Evolutionary conservation across 2,329 filamentous ascomycete genomes (phyloP).

Genomic region (Venturia oleaginea): DNA sequence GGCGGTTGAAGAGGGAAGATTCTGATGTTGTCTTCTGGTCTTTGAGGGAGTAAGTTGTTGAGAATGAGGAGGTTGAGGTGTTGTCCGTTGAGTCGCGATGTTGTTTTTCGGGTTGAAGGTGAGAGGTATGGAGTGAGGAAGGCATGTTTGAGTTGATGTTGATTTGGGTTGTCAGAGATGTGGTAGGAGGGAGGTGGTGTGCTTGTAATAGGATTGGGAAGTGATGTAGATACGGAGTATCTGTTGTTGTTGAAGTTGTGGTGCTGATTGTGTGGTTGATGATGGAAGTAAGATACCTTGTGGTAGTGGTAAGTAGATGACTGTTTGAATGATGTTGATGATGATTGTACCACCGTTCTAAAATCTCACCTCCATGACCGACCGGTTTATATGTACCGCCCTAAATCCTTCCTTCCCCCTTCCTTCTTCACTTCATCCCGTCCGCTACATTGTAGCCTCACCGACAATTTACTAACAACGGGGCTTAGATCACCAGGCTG

Average conservation of each 20-base stretch:
- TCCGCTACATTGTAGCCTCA: not conserved
- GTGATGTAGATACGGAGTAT: no score
- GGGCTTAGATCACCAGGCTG: not conserved
- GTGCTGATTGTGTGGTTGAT: no score
- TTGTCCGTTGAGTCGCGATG: not conserved
- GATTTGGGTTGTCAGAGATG: not conserved
- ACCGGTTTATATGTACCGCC: not conserved
- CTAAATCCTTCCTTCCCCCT: not conserved
- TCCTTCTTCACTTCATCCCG: no score
- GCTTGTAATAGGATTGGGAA: not conserved
- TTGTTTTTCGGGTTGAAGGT: not conserved
- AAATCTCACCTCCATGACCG: not conserved
- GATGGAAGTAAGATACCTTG: no score
- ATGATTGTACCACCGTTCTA: not conserved
- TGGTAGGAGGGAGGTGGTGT: not conserved
- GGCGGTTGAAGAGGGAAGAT: not conserved
- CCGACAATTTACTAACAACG: not conserved
- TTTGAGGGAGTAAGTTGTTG: not conserved
- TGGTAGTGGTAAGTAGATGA: no score
- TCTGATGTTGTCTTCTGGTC: not conserved
- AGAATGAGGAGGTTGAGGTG: not conserved
- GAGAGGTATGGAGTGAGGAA: not conserved
- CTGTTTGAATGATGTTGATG: not conserved
- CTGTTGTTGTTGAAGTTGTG: no score
- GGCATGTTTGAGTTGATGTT: not conserved